A percentile compares a stretch with the other conserved stretches of the same genome.
Evolutionary conservation across 768 basidiomycete genomes (phyloP).

Genomic region (Rhizopogon vulgaris): DNA sequence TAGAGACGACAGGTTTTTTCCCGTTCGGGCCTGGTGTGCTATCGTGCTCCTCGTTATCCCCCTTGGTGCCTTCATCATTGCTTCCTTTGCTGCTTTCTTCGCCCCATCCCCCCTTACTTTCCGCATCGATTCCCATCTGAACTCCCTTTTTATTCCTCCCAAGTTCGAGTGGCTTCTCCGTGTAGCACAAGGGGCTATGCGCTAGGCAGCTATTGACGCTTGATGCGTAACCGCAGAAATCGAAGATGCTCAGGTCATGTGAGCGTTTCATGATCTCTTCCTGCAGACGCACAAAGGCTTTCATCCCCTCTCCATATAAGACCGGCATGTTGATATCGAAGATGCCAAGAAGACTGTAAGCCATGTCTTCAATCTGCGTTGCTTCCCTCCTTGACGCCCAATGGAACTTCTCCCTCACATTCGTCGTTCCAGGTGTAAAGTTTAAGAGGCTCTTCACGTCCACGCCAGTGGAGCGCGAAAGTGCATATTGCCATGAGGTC

Average conservation of each 20-base stretch:
- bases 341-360: conserved; percentile 25
- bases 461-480: conserved; percentile 12
- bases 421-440: conserved; percentile 11
- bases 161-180: not conserved
- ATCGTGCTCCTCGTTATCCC: no score
- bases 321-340: conserved; percentile 22
- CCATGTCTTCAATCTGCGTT: conserved; percentile 22
- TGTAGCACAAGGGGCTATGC: conserved; percentile 11
- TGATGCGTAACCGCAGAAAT: conserved; percentile 19
- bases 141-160: no score
- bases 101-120: no score
- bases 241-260: conserved; percentile 16
- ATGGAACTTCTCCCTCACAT: conserved; percentile 13
- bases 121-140: no score
- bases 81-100: no score
- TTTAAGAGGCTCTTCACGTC: conserved; percentile 1
- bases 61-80: no score
- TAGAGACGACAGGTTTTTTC: no score
- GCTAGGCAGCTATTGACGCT: conserved; percentile 19
- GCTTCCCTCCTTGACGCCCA: conserved; percentile 25
- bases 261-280: conserved; percentile 24
- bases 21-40: no score
- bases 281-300: conserved; percentile 23
- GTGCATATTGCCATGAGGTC: conserved; percentile 9
- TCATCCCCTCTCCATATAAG: conserved; percentile 21